phyloP scores from a whole-genome alignment of 306 rosid species.

The Vigna mungo region DNA sequence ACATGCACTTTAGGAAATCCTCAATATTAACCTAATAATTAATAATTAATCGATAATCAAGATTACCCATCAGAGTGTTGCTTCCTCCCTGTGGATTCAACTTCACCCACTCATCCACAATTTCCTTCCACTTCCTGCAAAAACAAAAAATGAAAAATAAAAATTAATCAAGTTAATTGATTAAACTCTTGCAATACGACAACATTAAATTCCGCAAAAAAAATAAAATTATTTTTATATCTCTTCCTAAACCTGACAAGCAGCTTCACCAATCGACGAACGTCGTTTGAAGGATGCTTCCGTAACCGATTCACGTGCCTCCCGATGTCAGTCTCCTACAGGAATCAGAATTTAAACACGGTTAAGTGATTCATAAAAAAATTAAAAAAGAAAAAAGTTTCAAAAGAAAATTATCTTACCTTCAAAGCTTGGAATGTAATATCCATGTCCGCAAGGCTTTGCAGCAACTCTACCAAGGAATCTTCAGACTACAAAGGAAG shows the following conservation, averaged over 20 bases:
- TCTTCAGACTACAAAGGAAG: conserved; percentile 68
- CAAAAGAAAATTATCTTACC: conserved; percentile 48
- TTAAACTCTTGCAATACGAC: neutral
- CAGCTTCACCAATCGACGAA: conserved; percentile 91
- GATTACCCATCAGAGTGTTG: conserved; percentile 69
- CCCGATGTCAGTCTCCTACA: conserved; percentile 95
- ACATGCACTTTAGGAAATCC: neutral
- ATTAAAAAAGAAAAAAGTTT: neutral
- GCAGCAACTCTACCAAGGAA: conserved; percentile 76
- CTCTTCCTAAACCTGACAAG: conserved; percentile 78
- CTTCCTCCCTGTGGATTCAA: conserved; percentile 71
- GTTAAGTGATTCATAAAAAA: neutral
- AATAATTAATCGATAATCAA: neutral
- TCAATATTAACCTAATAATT: conserved; percentile 8
- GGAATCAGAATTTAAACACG: conserved; percentile 28
- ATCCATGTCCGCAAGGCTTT: conserved; percentile 93
- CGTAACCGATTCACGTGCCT: conserved; percentile 92
- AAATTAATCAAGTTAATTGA: conserved; percentile 29
- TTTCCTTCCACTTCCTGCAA: conserved; percentile 95
- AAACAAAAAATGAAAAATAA: conserved; percentile 16
- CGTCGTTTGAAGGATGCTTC: conserved; percentile 82
- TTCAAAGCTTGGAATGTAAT: conserved; percentile 90
- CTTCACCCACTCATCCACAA: conserved; percentile 97
- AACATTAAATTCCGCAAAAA: conserved; percentile 13
- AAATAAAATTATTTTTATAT: neutral